Base-by-base conservation (phyloP, 306 rosid species). In the Ormosia semicastrata region DNA sequence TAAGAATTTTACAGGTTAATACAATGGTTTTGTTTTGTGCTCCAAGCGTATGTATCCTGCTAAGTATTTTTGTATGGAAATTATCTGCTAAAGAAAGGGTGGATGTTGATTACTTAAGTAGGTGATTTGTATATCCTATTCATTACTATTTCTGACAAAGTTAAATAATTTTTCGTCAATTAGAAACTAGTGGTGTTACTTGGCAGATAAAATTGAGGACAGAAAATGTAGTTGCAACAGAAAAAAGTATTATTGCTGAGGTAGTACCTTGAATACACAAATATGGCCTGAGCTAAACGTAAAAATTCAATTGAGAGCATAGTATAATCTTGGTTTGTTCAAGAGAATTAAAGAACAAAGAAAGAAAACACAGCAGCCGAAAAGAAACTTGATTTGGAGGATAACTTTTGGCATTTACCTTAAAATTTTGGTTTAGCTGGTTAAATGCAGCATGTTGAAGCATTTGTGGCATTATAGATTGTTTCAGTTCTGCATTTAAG, bases 381-480 rank as follows among this genome's bases (percentile, higher is more conserved):
- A 46, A 14, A 60, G 34, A 76, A 46, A 62, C 11, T n/a, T 44
- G 34, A 39, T 63, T 64, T 41, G 47, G 62, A 40, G 63, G 14
- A 54, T 74, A 50, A 11, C 54, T 73, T 44, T 54, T 44, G 59
- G 32, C 40, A 64, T 40, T 63, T 72, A 29, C 37, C 30, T 24
- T 18, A 10, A 41, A 1, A 14, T 8, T 29, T 36, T 46, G 18
- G 37, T 63, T 24, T 64, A 33, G 66, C 47, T 76, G 57, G 32
- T 68, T 76, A 14, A 64, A 49, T 71, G 66, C 54, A 15, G 34
- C 18, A 41, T 65, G 59, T 59, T 81, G 78, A 58, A 85, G 73
- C 52, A 76, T 75, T 76, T 63, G 81, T 62, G 59, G 78, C 76
- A 58, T 57, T 52, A 7, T 71, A 76, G 69, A 52, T 59, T 78